Evolutionary conservation across 2,329 filamentous ascomycete genomes (phyloP).

Genomic region (Chalara sp.): DNA sequence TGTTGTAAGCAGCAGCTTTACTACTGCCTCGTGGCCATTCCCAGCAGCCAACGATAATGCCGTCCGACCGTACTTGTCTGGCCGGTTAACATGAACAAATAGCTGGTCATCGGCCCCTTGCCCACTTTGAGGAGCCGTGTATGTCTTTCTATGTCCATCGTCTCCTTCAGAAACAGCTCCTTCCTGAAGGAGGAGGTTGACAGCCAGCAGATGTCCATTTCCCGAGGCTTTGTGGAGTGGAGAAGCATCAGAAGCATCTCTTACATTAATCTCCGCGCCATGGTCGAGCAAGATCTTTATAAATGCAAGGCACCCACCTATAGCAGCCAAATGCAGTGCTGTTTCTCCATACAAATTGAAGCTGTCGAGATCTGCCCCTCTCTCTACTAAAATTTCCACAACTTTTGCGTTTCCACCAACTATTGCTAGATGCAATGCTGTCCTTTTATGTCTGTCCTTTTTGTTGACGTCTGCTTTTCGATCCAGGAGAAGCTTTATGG

Average conservation of each 20-base stretch:
- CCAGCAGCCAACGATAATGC: too few relatives aligned
- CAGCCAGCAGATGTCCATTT: conserved; percentile 1
- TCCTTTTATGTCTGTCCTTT: background rate
- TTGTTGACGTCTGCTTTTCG: conserved; percentile 4
- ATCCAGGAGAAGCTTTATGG: conserved; percentile 5
- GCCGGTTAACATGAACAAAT: too few relatives aligned
- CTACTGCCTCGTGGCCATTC: too few relatives aligned
- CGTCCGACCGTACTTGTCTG: too few relatives aligned
- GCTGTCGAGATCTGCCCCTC: background rate
- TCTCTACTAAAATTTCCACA: conserved; percentile 1
- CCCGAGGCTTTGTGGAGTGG: conserved; percentile 3
- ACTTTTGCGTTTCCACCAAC: background rate
- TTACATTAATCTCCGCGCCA: conserved; percentile 3
- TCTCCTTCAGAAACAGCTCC: conserved; percentile 1
- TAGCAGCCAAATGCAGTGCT: conserved; percentile 7
- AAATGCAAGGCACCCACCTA: conserved; percentile 1
- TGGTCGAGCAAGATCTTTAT: conserved; percentile 5
- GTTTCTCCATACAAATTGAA: conserved; percentile 5
- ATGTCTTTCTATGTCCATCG: conserved; percentile 1
- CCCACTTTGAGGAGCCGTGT: background rate
- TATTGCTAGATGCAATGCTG: conserved; percentile 3
- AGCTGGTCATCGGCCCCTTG: too few relatives aligned
- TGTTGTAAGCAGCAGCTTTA: too few relatives aligned
- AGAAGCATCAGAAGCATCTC: conserved; percentile 4
- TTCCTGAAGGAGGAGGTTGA: background rate